phyloP scores from a whole-genome alignment of 2,329 filamentous ascomycete genomes.

The Neofusicoccum parvum region DNA sequence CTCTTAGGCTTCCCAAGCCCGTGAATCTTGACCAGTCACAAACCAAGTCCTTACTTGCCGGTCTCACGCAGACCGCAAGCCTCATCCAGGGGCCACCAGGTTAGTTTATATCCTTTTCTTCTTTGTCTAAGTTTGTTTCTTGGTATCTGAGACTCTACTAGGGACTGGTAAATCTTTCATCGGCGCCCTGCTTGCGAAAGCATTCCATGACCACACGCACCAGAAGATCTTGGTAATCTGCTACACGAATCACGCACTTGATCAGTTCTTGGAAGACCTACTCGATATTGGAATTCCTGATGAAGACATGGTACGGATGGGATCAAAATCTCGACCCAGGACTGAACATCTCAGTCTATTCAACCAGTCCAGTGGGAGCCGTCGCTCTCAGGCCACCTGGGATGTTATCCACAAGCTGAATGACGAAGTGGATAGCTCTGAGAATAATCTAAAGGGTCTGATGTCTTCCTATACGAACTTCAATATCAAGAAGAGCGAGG shows the following conservation, averaged over 20 bases:
- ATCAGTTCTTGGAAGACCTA: conserved; percentile 62
- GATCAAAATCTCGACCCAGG: conserved; percentile 53
- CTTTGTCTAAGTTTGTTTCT: background rate
- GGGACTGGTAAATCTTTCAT: conserved; percentile 77
- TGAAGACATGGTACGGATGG: conserved; percentile 61
- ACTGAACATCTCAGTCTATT: conserved; percentile 55
- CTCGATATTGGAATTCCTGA: conserved; percentile 59
- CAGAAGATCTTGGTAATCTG: conserved; percentile 64
- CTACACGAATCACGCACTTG: conserved; percentile 62
- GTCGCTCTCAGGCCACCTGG: conserved; percentile 40
- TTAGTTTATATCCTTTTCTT: conserved; percentile 34
- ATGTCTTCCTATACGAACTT: background rate
- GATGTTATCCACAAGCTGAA: conserved; percentile 47
- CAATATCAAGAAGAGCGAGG: conserved; percentile 15
- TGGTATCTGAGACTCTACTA: conserved; percentile 30
- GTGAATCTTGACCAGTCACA: conserved; percentile 58
- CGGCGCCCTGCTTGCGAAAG: conserved; percentile 64
- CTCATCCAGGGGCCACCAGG: conserved; percentile 74
- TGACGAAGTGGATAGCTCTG: conserved; percentile 37
- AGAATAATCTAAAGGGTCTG: background rate
- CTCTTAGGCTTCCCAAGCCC: conserved; percentile 33
- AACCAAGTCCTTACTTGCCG: conserved; percentile 56
- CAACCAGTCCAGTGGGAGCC: conserved; percentile 37
- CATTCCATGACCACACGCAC: conserved; percentile 52
- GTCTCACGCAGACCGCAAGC: conserved; percentile 57